These are phyloP conservation scores for Globomyces pollinis-pini DNA, from an alignment of 192 early-diverging fungal species.

Conservation along the genomic window DNA sequence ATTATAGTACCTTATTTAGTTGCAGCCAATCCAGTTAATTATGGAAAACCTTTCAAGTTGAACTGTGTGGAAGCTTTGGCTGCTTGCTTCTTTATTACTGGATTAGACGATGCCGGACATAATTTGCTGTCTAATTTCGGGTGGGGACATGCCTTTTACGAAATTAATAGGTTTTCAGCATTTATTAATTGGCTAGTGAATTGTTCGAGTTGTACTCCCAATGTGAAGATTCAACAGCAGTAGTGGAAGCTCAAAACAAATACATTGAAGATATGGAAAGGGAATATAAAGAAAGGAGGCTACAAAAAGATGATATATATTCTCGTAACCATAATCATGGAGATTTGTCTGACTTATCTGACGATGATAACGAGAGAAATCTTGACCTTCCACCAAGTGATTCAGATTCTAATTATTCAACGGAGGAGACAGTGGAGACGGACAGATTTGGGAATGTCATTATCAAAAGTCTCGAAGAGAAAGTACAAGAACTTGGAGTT, in stretches of 20 bases:
- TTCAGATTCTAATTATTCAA: constrained; percentile 9
- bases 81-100: constrained; percentile 84
- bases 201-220: constrained; percentile 67
- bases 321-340: not conserved
- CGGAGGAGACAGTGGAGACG: constrained; percentile 1
- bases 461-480: not conserved
- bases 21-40: constrained; percentile 96
- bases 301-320: not conserved
- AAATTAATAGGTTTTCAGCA: constrained; percentile 88
- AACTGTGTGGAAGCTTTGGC: constrained; percentile 98
- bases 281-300: constrained; percentile 18
- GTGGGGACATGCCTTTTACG: constrained; percentile 90
- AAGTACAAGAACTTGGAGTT: no score
- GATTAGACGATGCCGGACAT: constrained; percentile 64
- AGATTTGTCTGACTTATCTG: not conserved
- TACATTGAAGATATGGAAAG: constrained; percentile 63
- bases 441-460: constrained; percentile 36
- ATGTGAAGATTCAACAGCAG: constrained; percentile 65
- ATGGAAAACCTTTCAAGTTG: constrained; percentile 90
- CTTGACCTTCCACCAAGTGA: not conserved
- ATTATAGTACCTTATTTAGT: constrained; percentile 94
- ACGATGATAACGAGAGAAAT: constrained; percentile 8
- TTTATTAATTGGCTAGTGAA: constrained; percentile 38
- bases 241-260: constrained; percentile 69
- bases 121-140: constrained; percentile 79